A percentile compares a stretch with the other conserved stretches of the same genome.
These are phyloP conservation scores for Amanita polypyramis DNA, from an alignment of 768 basidiomycete species.

Conservation along the genomic window DNA sequence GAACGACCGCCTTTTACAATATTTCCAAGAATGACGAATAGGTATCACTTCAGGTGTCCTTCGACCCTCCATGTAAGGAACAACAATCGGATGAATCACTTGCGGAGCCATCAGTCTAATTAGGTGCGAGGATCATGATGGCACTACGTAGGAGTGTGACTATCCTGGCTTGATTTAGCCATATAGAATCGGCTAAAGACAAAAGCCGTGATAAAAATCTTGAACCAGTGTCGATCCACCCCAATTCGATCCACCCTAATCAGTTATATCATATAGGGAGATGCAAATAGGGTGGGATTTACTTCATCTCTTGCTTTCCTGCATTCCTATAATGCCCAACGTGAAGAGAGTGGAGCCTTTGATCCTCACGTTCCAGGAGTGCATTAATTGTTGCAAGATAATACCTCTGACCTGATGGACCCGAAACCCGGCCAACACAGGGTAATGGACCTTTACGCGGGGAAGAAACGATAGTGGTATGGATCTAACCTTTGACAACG, in stretches of 20 bases:
- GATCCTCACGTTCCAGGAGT: not conserved
- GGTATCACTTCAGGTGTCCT: too few relatives aligned
- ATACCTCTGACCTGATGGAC: not conserved
- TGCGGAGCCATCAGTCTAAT: not conserved
- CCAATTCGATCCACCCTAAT: conserved; percentile 3
- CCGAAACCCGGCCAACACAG: conserved; percentile 12
- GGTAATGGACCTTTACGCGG: conserved; percentile 16
- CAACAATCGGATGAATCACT: not conserved
- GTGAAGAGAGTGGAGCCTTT: not conserved
- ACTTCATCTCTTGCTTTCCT: not conserved
- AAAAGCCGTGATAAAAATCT: conserved; percentile 1
- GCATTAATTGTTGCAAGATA: not conserved
- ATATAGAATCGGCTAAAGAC: not conserved
- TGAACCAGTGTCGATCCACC: conserved; percentile 2
- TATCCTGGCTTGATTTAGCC: not conserved
- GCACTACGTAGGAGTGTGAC: not conserved
- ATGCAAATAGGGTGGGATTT: not conserved
- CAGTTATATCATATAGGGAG: not conserved
- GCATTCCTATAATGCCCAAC: not conserved
- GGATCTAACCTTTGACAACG: conserved; percentile 14
- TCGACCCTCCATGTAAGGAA: not conserved
- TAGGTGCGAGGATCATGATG: not conserved
- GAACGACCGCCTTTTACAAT: too few relatives aligned
- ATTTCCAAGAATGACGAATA: too few relatives aligned
- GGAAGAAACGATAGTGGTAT: conserved; percentile 17